Percentiles rank a stretch among this genome's conserved stretches.
These are phyloP conservation scores for Mycena filopes DNA, from an alignment of 768 basidiomycete species.

Conservation along the genomic window DNA sequence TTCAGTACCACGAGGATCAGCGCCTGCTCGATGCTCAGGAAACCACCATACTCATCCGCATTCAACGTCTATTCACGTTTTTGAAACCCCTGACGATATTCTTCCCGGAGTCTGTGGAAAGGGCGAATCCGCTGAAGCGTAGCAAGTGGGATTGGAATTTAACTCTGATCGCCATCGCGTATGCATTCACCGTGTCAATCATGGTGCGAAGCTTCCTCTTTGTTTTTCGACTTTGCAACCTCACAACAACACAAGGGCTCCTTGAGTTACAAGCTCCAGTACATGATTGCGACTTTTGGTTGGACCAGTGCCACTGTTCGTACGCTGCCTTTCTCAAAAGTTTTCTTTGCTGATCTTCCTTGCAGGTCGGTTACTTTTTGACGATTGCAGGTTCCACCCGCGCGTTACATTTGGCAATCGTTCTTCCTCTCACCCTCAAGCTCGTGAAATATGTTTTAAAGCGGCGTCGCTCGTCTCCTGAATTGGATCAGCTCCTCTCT, in stretches of 20 bases:
- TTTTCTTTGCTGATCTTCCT: constrained; percentile 8
- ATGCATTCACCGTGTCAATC: constrained; percentile 47
- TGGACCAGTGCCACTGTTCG: constrained; percentile 60
- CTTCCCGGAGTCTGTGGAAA: constrained; percentile 42
- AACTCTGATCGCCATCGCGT: constrained; percentile 51
- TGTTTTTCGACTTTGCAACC: neutral
- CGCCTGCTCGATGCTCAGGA: constrained; percentile 25
- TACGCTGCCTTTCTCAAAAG: neutral
- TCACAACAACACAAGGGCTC: constrained; percentile 47
- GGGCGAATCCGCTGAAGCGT: constrained; percentile 42
- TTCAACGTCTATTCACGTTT: constrained; percentile 57
- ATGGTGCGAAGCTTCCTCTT: constrained; percentile 39
- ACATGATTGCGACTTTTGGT: constrained; percentile 51
- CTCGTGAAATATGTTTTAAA: constrained; percentile 40
- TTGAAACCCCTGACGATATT: constrained; percentile 68
- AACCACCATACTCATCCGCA: constrained; percentile 43
- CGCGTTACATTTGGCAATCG: constrained; percentile 51
- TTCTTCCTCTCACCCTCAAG: constrained; percentile 58
- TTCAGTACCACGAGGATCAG: constrained; percentile 35
- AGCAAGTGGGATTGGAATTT: constrained; percentile 61
- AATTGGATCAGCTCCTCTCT: constrained; percentile 29
- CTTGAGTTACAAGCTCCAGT: constrained; percentile 56
- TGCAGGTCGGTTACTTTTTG: constrained; percentile 61
- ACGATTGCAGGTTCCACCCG: constrained; percentile 50
- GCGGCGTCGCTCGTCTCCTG: constrained; percentile 11